Conservation (phyloP, 306 rosid species). For the Macrotyloma uniflorum region DNA sequence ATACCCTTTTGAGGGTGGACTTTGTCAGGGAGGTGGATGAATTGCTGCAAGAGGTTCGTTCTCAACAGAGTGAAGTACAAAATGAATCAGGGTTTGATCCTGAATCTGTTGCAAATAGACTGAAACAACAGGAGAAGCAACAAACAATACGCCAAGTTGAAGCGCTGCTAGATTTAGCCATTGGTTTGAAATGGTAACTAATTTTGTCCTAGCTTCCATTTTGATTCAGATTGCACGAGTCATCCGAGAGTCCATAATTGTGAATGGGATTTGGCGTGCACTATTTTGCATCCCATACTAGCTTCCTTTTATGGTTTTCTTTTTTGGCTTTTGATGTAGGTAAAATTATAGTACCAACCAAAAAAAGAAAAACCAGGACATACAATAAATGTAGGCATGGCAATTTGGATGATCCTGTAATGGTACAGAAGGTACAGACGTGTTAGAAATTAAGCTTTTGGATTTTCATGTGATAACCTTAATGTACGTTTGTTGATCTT, state of each 20-base stretch:
- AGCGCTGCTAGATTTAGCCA: constrained; percentile 77
- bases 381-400: neutral
- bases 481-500: constrained; percentile 1
- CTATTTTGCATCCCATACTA: constrained; percentile 22
- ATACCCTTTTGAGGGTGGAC: constrained; percentile 78
- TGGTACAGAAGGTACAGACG: neutral
- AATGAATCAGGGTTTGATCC: constrained; percentile 61
- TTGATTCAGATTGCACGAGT: constrained; percentile 24
- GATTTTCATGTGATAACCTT: neutral
- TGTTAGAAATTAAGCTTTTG: neutral
- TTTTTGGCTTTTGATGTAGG: neutral
- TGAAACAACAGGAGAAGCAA: constrained; percentile 91
- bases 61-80: constrained; percentile 47
- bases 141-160: constrained; percentile 71
- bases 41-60: constrained; percentile 74
- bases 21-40: constrained; percentile 91
- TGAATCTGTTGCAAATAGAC: constrained; percentile 75
- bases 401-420: neutral
- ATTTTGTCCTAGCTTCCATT: constrained; percentile 13
- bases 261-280: constrained; percentile 7
- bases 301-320: constrained; percentile 17
- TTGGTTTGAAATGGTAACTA: constrained; percentile 72
- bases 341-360: neutral
- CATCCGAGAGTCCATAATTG: neutral
- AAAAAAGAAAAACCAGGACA: neutral